A percentile compares a stretch with the other conserved stretches of the same genome.
phyloP scores from a whole-genome alignment of 2,329 filamentous ascomycete genomes.

The Teratosphaeria nubilosa region DNA sequence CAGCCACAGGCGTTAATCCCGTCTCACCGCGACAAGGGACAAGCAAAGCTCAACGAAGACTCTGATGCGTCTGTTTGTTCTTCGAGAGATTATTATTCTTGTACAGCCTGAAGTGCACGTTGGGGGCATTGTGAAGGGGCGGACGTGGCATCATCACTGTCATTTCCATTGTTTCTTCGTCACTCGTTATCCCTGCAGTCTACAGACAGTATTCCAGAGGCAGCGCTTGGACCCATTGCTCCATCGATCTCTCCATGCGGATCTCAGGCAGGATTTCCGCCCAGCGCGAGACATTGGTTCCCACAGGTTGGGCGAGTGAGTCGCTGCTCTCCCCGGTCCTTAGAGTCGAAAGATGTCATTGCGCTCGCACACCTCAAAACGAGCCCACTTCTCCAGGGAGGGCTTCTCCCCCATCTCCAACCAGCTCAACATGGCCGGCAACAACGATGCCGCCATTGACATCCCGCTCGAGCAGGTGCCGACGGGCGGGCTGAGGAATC shows the following conservation, averaged over 20 bases:
- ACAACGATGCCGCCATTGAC: slow-evolving; percentile 48
- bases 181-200: not conserved
- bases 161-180: not conserved
- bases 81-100: too few relatives aligned
- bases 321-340: not conserved
- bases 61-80: not conserved
- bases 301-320: not conserved
- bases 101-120: not conserved
- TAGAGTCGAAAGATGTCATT: slow-evolving; percentile 3
- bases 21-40: not conserved
- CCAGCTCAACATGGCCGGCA: slow-evolving; percentile 22
- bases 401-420: slow-evolving; percentile 17
- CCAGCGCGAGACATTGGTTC: not conserved
- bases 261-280: not conserved
- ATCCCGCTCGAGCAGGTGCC: slow-evolving; percentile 51
- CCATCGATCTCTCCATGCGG: not conserved
- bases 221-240: not conserved
- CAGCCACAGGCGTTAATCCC: not conserved
- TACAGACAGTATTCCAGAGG: not conserved
- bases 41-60: not conserved
- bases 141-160: not conserved
- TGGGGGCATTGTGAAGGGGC: not conserved
- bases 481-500: slow-evolving; percentile 33
- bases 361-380: slow-evolving; percentile 2
- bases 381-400: slow-evolving; percentile 20